Evolutionary conservation across 2,329 filamentous ascomycete genomes (phyloP), one percentile per base, ranked within the genome.

Genomic region (Biscogniauxia sp.): DNA sequence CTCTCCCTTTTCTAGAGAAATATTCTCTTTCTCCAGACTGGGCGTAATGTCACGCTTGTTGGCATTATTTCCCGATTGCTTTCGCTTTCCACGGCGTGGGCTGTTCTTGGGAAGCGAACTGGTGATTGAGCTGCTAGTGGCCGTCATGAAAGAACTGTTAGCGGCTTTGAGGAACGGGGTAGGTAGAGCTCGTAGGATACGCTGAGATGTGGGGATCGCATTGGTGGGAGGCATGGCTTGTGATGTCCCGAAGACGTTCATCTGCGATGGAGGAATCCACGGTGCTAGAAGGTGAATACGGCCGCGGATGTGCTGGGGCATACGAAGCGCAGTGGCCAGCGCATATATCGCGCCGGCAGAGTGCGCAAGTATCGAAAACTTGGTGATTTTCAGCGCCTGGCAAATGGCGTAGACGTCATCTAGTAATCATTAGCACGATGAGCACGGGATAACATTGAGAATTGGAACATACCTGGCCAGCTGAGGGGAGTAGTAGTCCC

Each of bases 271-370:
- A 1, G 95, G 95, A 53, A 99, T 98, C 95, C 93, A 97, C 0
- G 95, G 95, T 0, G 95, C 94, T 8, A 99, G 83, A 2, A 99
- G 85, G 75, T 99, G 95, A 58, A 99, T 95, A 57, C 92, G 89
- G 20, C 95, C 95, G 5, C 93, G 89, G 63, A 99, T 96, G 71
- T 97, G 92, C 70, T 97, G 93, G 3, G 95, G 95, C 85, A 99
- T 96, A 52, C 95, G 91, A 52, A 99, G 81, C 0, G 95, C 95
- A 0, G 95, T 98, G 0, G 95, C 95, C 19, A 99, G 84, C 1
- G 95, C 95, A 72, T 99, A 99, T 56, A 99, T 96, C n/a, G 95
- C 94, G 17, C 95, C 95, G 0, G 95, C 95, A 0, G 94, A 98
- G 75, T 99, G 95, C 1, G 95, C 95, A 1, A 99, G 83, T 20